Evolutionary conservation across 1,284 basidiomycete genomes (phyloP), one percentile per base, ranked within the genome.

Genomic region (Trichosporon ovoides): DNA sequence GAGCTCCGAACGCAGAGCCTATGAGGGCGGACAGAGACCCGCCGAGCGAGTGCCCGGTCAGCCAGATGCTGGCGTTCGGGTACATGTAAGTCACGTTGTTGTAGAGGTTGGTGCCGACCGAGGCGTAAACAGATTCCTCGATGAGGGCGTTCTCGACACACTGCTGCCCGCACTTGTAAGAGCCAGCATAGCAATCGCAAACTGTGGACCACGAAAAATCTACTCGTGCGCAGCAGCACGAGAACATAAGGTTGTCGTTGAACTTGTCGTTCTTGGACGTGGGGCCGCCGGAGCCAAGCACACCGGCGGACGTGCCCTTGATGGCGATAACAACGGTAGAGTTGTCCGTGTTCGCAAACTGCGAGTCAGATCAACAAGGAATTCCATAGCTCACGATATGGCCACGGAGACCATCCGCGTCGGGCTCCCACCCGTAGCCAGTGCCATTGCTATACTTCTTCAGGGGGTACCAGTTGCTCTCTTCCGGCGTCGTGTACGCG

Each of bases 201-300:
- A 98, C 95, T 0, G 92, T 84, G 40, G 87, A 85, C 95, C 95
- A 99, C 6, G 89, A 87, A 85, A 91, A 96, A 71, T 91, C 91
- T 22, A 98, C 85, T 18, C 85, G 81, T 0, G 96, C 96, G 75
- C 95, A 99, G 78, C 95, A 99, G 77, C 95, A 99, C 55, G 92
- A 97, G 78, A 98, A 98, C 56, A 98, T 79, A n/a, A 98, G 75
- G 67, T 98, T 98, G 77, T 97, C 93, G 75, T 97, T 98, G 53
- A 88, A 75, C 78, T 91, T 96, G 80, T 98, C 94, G 68, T 94
- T 94, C 79, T 85, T 87, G 1, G 83, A 81, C 13, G 95, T 98
- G 14, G 90, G 87, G 0, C 91, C 91, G 0, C 88, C 88, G 6
- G 85, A 84, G 6, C 90, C 88, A 49, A 95, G 82, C 16, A 89